These are phyloP conservation scores for Globisporangium acanthophoron DNA, from an alignment of 352 stramenopile genomes.

Conservation along the genomic window DNA sequence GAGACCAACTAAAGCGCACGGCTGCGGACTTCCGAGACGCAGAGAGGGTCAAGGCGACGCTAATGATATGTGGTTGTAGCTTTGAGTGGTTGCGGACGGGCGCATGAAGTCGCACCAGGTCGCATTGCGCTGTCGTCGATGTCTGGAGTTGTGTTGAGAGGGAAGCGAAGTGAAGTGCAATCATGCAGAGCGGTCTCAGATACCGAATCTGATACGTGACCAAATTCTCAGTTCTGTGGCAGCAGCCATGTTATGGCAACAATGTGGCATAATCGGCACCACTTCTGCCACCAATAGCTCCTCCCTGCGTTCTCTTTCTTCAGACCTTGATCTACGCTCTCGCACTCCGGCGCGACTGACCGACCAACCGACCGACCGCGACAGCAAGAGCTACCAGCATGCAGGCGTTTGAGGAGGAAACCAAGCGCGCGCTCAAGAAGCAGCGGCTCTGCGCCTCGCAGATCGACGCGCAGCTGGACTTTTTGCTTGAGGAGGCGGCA, in stretches of 20 bases:
- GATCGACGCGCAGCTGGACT: conserved; percentile 60
- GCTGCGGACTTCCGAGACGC: background rate
- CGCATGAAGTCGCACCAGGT: too few species aligned
- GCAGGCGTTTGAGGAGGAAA: conserved; percentile 58
- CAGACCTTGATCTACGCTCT: background rate
- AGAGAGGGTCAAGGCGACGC: too few species aligned
- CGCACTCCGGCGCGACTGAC: too few species aligned
- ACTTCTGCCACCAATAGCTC: background rate
- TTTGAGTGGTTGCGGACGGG: too few species aligned
- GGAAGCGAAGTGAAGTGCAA: too few species aligned
- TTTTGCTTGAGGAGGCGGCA: conserved; percentile 56
- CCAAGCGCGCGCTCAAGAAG: conserved; percentile 61
- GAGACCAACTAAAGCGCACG: conserved; percentile 50
- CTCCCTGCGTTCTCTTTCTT: background rate
- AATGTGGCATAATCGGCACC: background rate
- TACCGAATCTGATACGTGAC: too few species aligned
- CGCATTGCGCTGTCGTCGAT: too few species aligned
- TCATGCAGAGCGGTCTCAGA: too few species aligned
- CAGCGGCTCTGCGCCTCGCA: conserved; percentile 53
- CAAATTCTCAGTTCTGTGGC: background rate
- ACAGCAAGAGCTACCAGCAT: too few species aligned
- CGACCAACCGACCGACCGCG: too few species aligned
- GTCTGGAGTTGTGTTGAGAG: too few species aligned
- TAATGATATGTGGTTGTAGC: too few species aligned
- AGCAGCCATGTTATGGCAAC: background rate